phyloP scores from a whole-genome alignment of 2,329 filamentous ascomycete genomes.

The Xylaria sp. region DNA sequence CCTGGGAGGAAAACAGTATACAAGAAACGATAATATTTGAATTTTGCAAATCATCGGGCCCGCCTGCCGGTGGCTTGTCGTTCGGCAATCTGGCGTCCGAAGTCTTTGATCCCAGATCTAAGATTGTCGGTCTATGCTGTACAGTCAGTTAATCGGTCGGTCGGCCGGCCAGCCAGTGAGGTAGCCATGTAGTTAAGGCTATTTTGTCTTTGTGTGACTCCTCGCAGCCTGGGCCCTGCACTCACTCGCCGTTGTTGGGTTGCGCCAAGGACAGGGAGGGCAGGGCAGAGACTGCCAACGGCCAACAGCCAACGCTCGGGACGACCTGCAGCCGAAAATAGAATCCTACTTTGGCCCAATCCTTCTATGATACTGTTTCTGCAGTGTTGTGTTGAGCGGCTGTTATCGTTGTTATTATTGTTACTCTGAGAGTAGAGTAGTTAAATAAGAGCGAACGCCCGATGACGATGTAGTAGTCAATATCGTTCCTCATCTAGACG shows the following conservation, averaged over 20 bases:
- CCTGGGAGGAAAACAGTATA: neutral
- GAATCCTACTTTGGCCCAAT: constrained; percentile 25
- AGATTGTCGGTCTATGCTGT: neutral
- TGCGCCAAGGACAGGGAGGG: neutral
- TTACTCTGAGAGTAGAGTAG: neutral
- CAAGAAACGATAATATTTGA: constrained; percentile 3
- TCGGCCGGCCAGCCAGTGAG: neutral
- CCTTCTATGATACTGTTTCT: constrained; percentile 10
- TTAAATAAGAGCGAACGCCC: constrained; percentile 32
- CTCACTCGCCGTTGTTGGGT: constrained; percentile 4
- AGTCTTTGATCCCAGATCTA: neutral
- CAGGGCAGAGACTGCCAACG: constrained; percentile 11
- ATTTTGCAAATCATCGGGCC: constrained; percentile 1
- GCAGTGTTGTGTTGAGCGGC: neutral
- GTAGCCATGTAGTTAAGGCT: no score
- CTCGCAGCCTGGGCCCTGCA: constrained; percentile 4
- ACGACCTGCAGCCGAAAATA: constrained; percentile 34
- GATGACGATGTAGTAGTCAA: constrained; percentile 9
- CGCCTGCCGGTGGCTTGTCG: constrained; percentile 23
- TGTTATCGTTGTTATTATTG: neutral
- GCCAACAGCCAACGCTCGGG: constrained; percentile 15
- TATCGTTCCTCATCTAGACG: constrained; percentile 18
- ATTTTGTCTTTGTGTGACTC: constrained; percentile 1
- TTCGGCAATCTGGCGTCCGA: constrained; percentile 27
- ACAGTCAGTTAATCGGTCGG: neutral